A percentile compares a stretch with the other conserved stretches of the same genome.
phyloP scores from a whole-genome alignment of 1,284 basidiomycete species.

The Leccinum pallidistipes region DNA sequence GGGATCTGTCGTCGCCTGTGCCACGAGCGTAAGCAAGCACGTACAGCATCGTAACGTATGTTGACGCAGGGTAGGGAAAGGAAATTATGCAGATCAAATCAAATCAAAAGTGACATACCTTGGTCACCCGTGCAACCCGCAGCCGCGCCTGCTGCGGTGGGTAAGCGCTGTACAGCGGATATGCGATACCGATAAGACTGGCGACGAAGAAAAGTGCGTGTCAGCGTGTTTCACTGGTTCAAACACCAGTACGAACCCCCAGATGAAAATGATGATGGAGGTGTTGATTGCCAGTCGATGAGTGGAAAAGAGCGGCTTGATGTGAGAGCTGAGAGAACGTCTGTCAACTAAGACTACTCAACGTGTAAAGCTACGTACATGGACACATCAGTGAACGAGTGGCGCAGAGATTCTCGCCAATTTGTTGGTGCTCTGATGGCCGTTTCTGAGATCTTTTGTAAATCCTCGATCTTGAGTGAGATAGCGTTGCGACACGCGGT shows the following conservation, averaged over 20 bases:
- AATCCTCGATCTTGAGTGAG: slow-evolving; percentile 46
- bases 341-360: background rate
- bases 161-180: no score
- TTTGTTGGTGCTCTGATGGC: slow-evolving; percentile 17
- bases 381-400: slow-evolving; percentile 43
- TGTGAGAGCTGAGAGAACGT: slow-evolving; percentile 25
- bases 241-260: slow-evolving; percentile 39
- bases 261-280: slow-evolving; percentile 51
- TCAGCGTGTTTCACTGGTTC: background rate
- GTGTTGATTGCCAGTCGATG: slow-evolving; percentile 52
- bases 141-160: no score
- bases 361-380: slow-evolving; percentile 29
- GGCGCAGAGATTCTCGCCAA: slow-evolving; percentile 38
- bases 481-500: slow-evolving; percentile 54
- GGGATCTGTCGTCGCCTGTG: no score
- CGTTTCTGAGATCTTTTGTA: slow-evolving; percentile 36
- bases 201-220: background rate
- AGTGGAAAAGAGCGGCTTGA: slow-evolving; percentile 53
- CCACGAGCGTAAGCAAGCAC: no score
- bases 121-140: no score
- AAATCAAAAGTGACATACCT: no score
- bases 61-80: no score
- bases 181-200: slow-evolving; percentile 41
- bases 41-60: no score
- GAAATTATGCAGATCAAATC: no score